Evolutionary conservation across 2,329 filamentous ascomycete species (phyloP).

Genomic region (Fusarium camptoceras): DNA sequence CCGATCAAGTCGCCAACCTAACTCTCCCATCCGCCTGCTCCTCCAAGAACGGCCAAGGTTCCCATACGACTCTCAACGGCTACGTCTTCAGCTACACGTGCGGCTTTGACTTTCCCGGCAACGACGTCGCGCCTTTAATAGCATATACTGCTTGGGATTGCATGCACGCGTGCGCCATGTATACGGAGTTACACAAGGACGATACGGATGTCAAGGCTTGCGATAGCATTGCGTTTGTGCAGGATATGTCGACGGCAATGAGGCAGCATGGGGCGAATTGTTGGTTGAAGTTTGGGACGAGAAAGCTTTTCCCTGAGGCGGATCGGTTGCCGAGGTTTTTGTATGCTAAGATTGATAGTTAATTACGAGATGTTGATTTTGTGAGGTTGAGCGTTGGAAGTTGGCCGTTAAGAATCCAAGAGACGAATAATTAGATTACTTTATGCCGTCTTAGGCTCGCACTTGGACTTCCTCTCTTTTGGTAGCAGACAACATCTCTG

Average conservation of each 20-base stretch:
- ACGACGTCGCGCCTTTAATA: constrained; percentile 8
- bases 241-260: neutral
- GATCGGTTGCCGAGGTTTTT: constrained; percentile 9
- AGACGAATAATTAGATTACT: neutral
- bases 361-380: neutral
- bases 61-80: neutral
- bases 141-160: constrained; percentile 16
- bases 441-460: neutral
- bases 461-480: no score
- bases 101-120: constrained; percentile 1
- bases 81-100: constrained; percentile 7
- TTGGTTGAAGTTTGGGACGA: constrained; percentile 11
- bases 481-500: neutral
- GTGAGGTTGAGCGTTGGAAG: neutral
- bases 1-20: constrained; percentile 8
- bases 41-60: neutral
- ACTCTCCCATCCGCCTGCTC: constrained; percentile 1
- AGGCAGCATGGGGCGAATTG: neutral
- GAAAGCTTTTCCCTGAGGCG: neutral
- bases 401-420: no score
- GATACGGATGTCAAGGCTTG: neutral
- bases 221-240: constrained; percentile 8
- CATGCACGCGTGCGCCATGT: constrained; percentile 11
- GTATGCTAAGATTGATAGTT: constrained; percentile 5
- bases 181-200: neutral